Conservation (phyloP, 345 rosid genomes). For the Citrus reticulata region DNA sequence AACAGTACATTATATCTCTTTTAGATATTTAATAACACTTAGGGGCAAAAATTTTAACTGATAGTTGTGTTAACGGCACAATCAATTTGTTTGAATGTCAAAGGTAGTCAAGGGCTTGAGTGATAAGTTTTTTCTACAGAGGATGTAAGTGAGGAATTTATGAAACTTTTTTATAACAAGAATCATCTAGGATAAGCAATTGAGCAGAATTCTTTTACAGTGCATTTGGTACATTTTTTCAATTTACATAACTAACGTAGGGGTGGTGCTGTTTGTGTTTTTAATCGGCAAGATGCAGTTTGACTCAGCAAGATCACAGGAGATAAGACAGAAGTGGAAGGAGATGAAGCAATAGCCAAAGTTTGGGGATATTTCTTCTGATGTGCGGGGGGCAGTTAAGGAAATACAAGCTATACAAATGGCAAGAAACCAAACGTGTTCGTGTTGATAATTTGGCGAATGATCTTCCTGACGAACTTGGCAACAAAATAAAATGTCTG, state of each 20-base stretch:
- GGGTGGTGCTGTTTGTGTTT: background rate
- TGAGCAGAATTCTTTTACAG: background rate
- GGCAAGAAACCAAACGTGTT: constrained; percentile 60
- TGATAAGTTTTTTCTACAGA: no score
- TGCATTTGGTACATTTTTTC: background rate
- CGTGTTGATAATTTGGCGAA: constrained; percentile 53
- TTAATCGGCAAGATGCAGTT: background rate
- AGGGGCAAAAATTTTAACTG: no score
- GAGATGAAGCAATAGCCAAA: background rate
- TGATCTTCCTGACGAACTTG: constrained; percentile 67
- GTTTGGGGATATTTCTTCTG: background rate
- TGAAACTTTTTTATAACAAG: no score
- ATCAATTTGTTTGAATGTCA: no score
- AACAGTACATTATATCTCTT: no score
- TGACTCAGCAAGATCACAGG: background rate
- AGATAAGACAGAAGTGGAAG: background rate
- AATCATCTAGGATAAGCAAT: no score
- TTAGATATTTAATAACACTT: no score
- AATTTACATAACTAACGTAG: background rate
- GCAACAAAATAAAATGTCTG: constrained; percentile 76
- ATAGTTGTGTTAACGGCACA: no score
- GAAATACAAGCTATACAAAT: background rate
- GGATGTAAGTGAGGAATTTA: no score
- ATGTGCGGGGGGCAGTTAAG: background rate
- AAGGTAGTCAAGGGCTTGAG: no score